Evolutionary conservation across 345 rosid genomes (phyloP).

Genomic region (Hypericum androsaemum): DNA sequence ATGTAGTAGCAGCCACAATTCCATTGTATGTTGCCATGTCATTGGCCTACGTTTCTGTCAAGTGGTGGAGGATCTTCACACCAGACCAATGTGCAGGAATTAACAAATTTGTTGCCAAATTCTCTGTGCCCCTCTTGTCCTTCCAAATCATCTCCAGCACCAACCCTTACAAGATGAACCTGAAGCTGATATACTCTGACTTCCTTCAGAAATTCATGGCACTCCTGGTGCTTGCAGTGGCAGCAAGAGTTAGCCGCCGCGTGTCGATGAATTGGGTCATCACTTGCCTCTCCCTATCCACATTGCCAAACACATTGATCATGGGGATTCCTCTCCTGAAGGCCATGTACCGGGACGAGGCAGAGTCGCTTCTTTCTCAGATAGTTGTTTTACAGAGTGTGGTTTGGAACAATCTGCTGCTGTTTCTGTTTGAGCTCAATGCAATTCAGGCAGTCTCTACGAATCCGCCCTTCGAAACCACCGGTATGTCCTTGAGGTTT

Average conservation of each 20-base stretch:
- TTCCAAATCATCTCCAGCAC: conserved; percentile 60
- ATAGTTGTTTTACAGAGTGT: conserved; percentile 73
- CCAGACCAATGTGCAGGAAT: conserved; percentile 85
- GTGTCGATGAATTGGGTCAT: conserved; percentile 52
- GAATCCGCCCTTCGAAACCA: conserved; percentile 27
- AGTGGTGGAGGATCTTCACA: conserved; percentile 58
- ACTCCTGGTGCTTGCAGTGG: conserved; percentile 23
- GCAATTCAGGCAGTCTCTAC: conserved; percentile 35
- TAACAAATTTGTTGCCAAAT: conserved; percentile 81
- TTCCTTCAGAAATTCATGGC: conserved; percentile 58
- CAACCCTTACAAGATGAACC: conserved; percentile 73
- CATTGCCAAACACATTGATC: conserved; percentile 76
- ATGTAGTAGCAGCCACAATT: conserved; percentile 68
- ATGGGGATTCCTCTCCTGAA: conserved; percentile 66
- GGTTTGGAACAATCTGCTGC: conserved; percentile 66
- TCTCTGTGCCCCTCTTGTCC: conserved; percentile 67
- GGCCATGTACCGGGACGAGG: conserved; percentile 64
- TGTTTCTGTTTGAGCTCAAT: conserved; percentile 67
- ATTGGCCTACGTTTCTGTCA: conserved; percentile 58
- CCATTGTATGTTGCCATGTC: conserved; percentile 76
- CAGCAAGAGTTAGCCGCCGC: conserved; percentile 39
- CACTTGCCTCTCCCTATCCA: conserved; percentile 60
- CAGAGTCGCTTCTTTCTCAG: conserved; percentile 51
- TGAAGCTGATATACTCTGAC: conserved; percentile 49
- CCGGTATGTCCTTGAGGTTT: conserved; percentile 33